Evolutionary conservation across 176 grass and related monocot genomes (phyloP).

Genomic region (Triticum turgidum): DNA sequence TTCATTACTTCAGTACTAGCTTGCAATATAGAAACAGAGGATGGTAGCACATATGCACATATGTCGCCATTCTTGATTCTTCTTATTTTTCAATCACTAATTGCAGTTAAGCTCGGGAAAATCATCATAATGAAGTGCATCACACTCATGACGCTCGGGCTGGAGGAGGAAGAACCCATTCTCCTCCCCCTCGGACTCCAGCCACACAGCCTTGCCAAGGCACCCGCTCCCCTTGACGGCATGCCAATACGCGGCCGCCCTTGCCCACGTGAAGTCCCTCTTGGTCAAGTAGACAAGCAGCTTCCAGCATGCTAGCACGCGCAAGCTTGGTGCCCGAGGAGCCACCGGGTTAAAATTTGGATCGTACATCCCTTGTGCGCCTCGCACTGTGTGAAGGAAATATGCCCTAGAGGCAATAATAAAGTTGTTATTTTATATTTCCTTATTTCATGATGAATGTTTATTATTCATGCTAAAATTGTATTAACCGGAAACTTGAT

Average conservation of each 20-base stretch:
- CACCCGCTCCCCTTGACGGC: constrained; percentile 39
- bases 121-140: too few species aligned
- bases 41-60: too few species aligned
- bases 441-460: too few species aligned
- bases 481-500: too few species aligned
- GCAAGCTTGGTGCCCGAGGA: constrained; percentile 25
- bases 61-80: too few species aligned
- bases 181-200: constrained; percentile 48
- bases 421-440: too few species aligned
- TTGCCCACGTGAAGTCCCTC: constrained; percentile 10
- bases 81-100: too few species aligned
- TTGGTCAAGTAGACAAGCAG: constrained; percentile 35
- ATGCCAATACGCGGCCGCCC: constrained; percentile 43
- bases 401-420: too few species aligned
- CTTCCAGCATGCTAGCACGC: constrained; percentile 30
- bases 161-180: constrained; percentile 48
- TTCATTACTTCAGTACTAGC: too few species aligned
- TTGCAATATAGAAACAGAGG: too few species aligned
- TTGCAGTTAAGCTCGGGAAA: too few species aligned
- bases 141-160: constrained; percentile 41
- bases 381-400: not conserved
- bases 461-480: too few species aligned
- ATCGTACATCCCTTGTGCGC: constrained; percentile 32
- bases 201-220: constrained; percentile 37
- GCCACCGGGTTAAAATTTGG: constrained; percentile 46